Conservation (phyloP, 2,329 filamentous ascomycete species). For the Neurospora sp. region DNA sequence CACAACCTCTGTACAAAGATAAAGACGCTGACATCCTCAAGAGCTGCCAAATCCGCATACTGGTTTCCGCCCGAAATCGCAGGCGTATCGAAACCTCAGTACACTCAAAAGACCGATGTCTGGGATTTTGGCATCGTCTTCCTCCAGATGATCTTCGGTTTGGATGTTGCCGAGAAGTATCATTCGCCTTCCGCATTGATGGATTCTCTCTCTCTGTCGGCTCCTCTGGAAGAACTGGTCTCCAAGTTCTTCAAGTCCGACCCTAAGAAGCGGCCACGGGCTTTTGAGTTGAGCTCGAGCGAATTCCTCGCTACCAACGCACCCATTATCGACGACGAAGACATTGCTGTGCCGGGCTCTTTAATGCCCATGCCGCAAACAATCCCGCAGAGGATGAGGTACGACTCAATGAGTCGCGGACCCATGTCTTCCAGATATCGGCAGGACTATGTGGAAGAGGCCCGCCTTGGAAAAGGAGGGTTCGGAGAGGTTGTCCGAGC, state of each 20-base stretch:
- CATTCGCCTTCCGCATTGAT: slow-evolving; percentile 68
- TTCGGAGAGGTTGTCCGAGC: slow-evolving; percentile 96
- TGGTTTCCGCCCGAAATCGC: slow-evolving; percentile 76
- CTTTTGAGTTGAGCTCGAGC: slow-evolving; percentile 60
- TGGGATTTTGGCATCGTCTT: slow-evolving; percentile 93
- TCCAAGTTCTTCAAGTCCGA: slow-evolving; percentile 77
- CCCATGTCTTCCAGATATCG: slow-evolving; percentile 62
- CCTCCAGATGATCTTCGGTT: slow-evolving; percentile 86
- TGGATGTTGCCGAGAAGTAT: slow-evolving; percentile 65
- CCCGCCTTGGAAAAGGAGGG: slow-evolving; percentile 80
- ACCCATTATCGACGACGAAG: slow-evolving; percentile 42
- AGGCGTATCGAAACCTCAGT: slow-evolving; percentile 48
- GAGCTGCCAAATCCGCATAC: slow-evolving; percentile 62
- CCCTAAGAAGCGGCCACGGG: slow-evolving; percentile 72
- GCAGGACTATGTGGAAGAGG: slow-evolving; percentile 85
- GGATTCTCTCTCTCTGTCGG: slow-evolving; percentile 60
- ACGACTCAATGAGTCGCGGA: slow-evolving; percentile 50
- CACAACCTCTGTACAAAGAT: slow-evolving; percentile 48
- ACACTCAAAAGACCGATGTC: slow-evolving; percentile 74
- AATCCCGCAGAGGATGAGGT: slow-evolving; percentile 41
- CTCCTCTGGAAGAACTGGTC: slow-evolving; percentile 68
- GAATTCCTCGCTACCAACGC: slow-evolving; percentile 59
- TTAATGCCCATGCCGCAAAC: slow-evolving; percentile 31
- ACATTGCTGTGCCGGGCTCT: slow-evolving; percentile 31
- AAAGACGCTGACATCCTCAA: slow-evolving; percentile 40